These are phyloP conservation scores for Viola pubescens DNA, from an alignment of 441 rosid genomes.

Conservation along the genomic window DNA sequence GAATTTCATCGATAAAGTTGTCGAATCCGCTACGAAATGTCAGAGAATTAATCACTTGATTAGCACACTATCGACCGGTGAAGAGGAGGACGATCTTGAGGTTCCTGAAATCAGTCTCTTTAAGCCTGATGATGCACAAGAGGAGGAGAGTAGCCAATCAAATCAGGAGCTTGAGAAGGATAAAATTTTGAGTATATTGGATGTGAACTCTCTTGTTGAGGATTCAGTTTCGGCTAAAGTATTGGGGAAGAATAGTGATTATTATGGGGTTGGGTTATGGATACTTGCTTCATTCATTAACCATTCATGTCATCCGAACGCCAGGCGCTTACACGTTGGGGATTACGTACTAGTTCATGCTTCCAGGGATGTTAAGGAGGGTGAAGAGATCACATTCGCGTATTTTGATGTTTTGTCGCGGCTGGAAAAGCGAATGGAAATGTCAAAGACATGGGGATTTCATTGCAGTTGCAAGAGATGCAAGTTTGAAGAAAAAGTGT, in stretches of 20 bases:
- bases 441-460: conserved; percentile 72
- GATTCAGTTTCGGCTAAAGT: conserved; percentile 66
- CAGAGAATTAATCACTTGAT: conserved; percentile 33
- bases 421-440: conserved; percentile 45
- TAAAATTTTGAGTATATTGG: conserved; percentile 56
- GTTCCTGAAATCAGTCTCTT: conserved; percentile 53
- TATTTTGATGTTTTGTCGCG: conserved; percentile 59
- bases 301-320: conserved; percentile 75
- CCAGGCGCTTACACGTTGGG: conserved; percentile 70
- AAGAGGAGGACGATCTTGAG: conserved; percentile 46
- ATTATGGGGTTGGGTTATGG: conserved; percentile 83
- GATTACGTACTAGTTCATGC: conserved; percentile 58
- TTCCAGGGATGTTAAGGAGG: conserved; percentile 70
- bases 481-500: conserved; percentile 43
- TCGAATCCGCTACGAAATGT: conserved; percentile 37
- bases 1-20: conserved; percentile 54
- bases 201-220: conserved; percentile 78
- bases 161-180: conserved; percentile 31
- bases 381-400: conserved; percentile 71
- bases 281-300: conserved; percentile 64
- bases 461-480: conserved; percentile 64
- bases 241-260: conserved; percentile 70
- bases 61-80: conserved; percentile 45
- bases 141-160: conserved; percentile 18
- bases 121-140: conserved; percentile 30